Evolutionary conservation across 345 rosid genomes (phyloP).

Genomic region (Lenwebbia sp.): DNA sequence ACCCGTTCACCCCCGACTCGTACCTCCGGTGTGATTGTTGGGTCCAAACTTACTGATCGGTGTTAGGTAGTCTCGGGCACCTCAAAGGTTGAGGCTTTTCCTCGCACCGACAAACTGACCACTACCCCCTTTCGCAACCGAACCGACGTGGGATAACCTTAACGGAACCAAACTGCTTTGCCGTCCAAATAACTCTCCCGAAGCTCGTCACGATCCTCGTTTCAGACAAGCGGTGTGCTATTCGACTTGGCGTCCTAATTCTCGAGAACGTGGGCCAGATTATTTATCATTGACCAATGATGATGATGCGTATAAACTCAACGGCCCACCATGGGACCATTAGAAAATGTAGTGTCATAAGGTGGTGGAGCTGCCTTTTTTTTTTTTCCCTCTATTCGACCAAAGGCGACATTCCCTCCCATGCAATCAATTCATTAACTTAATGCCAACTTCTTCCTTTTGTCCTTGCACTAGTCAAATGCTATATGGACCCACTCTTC

Average conservation of each 20-base stretch:
- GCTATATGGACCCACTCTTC: no score
- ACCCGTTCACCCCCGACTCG: no score
- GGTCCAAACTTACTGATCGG: no score
- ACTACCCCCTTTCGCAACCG: no score
- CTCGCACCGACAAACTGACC: no score
- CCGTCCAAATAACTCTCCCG: fast-evolving
- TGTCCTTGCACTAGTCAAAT: no score
- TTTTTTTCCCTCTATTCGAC: no score
- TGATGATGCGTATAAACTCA: not conserved
- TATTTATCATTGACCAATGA: not conserved
- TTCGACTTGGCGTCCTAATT: not conserved
- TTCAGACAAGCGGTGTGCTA: not conserved
- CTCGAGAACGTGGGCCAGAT: not conserved
- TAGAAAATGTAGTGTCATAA: not conserved
- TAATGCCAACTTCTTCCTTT: no score
- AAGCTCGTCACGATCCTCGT: fast-evolving
- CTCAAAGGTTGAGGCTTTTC: no score
- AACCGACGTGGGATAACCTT: fast-evolving
- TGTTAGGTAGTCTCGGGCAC: fast-evolving
- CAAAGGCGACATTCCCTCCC: no score
- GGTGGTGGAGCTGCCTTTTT: not conserved
- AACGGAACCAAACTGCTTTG: not conserved
- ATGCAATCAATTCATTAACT: no score
- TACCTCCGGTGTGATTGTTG: no score
- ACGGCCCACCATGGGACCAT: not conserved